Evolutionary conservation across 1,139 yeast species (phyloP).

Genomic region (Magnusiomyces magnusii): DNA sequence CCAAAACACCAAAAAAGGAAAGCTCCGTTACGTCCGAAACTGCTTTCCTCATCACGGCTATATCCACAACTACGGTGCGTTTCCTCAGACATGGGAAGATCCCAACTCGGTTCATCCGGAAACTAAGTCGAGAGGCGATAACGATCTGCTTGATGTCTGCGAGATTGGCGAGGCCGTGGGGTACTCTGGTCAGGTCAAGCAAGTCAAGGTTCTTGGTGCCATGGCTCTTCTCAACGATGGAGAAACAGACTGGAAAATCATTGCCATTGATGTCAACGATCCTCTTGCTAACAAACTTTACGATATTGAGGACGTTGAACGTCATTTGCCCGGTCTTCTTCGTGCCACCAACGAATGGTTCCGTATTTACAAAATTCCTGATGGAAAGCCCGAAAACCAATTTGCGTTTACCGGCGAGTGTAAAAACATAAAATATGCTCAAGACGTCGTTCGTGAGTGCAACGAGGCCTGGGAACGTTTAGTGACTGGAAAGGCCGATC

Average conservation of each 20-base stretch:
- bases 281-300: slow-evolving; percentile 65
- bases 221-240: slow-evolving; percentile 89
- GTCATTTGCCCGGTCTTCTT: slow-evolving; percentile 70
- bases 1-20: slow-evolving; percentile 81
- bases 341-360: slow-evolving; percentile 87
- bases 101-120: slow-evolving; percentile 61
- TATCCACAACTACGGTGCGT: slow-evolving; percentile 88
- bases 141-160: slow-evolving; percentile 86
- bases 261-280: slow-evolving; percentile 67
- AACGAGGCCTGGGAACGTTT: slow-evolving; percentile 70
- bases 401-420: slow-evolving; percentile 83
- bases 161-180: slow-evolving; percentile 75
- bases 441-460: slow-evolving; percentile 66
- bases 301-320: slow-evolving; percentile 70
- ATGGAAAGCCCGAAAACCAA: slow-evolving; percentile 80
- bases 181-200: slow-evolving; percentile 66
- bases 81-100: slow-evolving; percentile 96
- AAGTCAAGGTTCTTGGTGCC: slow-evolving; percentile 78
- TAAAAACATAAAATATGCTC: slow-evolving; percentile 62
- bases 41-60: slow-evolving; percentile 89
- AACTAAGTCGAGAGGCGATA: slow-evolving; percentile 61
- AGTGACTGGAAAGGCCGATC: slow-evolving; percentile 44
- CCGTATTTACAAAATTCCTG: slow-evolving; percentile 83
- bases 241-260: slow-evolving; percentile 89
- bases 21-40: slow-evolving; percentile 76